Conservation (phyloP, 306 rosid genomes). For the Corylus avellana region DNA sequence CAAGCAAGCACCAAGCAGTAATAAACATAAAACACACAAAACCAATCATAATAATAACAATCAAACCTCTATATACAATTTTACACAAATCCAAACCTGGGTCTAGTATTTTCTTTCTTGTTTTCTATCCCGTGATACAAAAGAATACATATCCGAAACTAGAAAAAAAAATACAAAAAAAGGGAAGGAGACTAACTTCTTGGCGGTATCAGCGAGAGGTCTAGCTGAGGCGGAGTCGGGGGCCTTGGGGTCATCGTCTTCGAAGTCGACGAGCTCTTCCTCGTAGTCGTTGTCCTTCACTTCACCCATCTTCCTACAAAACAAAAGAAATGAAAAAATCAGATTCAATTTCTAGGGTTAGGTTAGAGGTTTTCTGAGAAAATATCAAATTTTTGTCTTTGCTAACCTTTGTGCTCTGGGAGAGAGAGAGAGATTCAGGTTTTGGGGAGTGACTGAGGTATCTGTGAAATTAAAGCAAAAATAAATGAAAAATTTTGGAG, state of each 20-base stretch:
- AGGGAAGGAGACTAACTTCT: slow-evolving; percentile 46
- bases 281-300: slow-evolving; percentile 70
- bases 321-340: neutral
- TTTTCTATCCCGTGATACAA: neutral
- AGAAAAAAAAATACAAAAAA: neutral
- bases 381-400: slow-evolving; percentile 1
- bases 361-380: slow-evolving; percentile 3
- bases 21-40: too few relatives aligned
- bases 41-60: too few relatives aligned
- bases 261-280: slow-evolving; percentile 74
- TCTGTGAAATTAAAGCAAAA: slow-evolving; percentile 19
- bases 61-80: too few relatives aligned
- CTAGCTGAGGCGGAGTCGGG: slow-evolving; percentile 55
- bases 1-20: too few relatives aligned
- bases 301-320: slow-evolving; percentile 54
- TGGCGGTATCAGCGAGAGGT: slow-evolving; percentile 51
- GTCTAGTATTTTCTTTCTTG: neutral
- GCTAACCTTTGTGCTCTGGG: slow-evolving; percentile 45
- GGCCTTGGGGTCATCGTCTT: slow-evolving; percentile 64
- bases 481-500: neutral
- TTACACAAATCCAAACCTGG: too few relatives aligned
- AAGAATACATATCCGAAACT: neutral
- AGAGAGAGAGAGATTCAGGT: neutral
- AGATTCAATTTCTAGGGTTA: slow-evolving; percentile 11
- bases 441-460: neutral